These are phyloP conservation scores for Thraustochytrium sp. DNA, from an alignment of 352 stramenopile species.

Conservation along the genomic window DNA sequence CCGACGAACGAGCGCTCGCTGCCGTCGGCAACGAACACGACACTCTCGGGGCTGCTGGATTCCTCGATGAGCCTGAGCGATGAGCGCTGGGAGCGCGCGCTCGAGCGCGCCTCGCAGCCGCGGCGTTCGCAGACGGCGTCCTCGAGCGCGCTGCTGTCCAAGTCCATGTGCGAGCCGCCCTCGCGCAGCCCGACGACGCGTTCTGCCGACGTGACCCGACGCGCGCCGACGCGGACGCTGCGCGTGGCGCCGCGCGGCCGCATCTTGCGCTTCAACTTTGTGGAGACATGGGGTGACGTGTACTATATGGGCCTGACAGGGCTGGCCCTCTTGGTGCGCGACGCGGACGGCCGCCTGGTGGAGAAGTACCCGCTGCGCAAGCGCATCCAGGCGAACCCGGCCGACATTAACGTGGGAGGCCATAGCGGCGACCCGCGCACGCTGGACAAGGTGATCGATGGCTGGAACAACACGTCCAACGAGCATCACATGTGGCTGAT, in stretches of 20 bases:
- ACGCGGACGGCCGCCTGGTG: neutral
- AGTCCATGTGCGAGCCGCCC: neutral
- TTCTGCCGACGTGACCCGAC: too few relatives aligned
- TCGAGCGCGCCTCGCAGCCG: neutral
- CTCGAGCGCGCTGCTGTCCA: neutral
- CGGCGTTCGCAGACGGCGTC: too few relatives aligned
- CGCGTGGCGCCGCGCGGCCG: slow-evolving; percentile 1
- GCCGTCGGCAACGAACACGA: neutral
- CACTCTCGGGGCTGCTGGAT: neutral
- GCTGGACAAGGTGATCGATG: slow-evolving; percentile 38
- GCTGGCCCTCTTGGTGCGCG: neutral
- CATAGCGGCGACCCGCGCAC: slow-evolving; percentile 32
- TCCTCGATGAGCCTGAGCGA: slow-evolving; percentile 7
- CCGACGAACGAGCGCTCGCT: slow-evolving; percentile 3
- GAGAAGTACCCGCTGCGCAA: neutral
- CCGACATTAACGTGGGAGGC: slow-evolving; percentile 37
- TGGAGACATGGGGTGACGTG: slow-evolving; percentile 18
- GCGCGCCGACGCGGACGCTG: neutral
- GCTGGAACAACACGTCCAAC: slow-evolving; percentile 9
- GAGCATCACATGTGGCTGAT: slow-evolving; percentile 44
- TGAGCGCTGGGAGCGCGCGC: neutral
- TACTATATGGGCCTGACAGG: slow-evolving; percentile 39
- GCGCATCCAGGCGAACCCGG: neutral
- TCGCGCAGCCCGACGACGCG: neutral
- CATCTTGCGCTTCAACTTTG: neutral